Evolutionary conservation across 2,329 filamentous ascomycete genomes (phyloP).

Genomic region (Colletotrichum tropicicola): DNA sequence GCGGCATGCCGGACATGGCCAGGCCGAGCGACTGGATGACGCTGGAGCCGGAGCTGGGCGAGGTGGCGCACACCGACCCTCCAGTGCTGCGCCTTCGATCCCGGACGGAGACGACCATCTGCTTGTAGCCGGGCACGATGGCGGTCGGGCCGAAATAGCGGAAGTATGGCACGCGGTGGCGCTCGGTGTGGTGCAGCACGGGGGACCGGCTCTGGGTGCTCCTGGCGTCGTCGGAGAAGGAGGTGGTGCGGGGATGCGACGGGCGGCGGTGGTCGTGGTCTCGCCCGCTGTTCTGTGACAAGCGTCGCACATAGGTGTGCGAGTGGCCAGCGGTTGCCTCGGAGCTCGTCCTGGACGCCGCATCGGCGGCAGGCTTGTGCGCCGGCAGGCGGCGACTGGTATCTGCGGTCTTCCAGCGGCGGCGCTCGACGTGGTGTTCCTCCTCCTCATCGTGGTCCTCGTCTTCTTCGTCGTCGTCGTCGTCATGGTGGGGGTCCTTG

Average conservation of each 20-base stretch:
- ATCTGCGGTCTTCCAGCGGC: slow-evolving; percentile 38
- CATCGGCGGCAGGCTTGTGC: not conserved
- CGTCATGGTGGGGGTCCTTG: slow-evolving; percentile 33
- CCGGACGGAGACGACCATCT: slow-evolving; percentile 85
- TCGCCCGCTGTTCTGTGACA: slow-evolving; percentile 9
- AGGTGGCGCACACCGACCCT: slow-evolving; percentile 64
- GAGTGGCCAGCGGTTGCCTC: slow-evolving; percentile 5
- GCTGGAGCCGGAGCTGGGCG: slow-evolving; percentile 51
- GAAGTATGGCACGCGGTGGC: slow-evolving; percentile 84
- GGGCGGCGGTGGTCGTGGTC: slow-evolving; percentile 34
- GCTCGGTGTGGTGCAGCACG: slow-evolving; percentile 58
- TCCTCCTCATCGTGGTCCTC: slow-evolving; percentile 44
- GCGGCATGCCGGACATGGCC: slow-evolving; percentile 13
- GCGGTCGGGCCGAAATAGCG: slow-evolving; percentile 91
- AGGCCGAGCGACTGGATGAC: slow-evolving; percentile 18
- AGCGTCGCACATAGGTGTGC: slow-evolving; percentile 22
- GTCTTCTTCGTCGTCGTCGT: slow-evolving; percentile 39
- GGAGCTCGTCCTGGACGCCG: not conserved
- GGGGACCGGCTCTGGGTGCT: slow-evolving; percentile 54
- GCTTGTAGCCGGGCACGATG: slow-evolving; percentile 91
- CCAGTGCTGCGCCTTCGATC: slow-evolving; percentile 69
- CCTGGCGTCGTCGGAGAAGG: slow-evolving; percentile 50
- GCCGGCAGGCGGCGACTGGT: not conserved
- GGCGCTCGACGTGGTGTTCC: slow-evolving; percentile 45
- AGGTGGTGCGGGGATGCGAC: slow-evolving; percentile 42